Conservation (phyloP, 345 rosid species). For the Gossypium arboreum region DNA sequence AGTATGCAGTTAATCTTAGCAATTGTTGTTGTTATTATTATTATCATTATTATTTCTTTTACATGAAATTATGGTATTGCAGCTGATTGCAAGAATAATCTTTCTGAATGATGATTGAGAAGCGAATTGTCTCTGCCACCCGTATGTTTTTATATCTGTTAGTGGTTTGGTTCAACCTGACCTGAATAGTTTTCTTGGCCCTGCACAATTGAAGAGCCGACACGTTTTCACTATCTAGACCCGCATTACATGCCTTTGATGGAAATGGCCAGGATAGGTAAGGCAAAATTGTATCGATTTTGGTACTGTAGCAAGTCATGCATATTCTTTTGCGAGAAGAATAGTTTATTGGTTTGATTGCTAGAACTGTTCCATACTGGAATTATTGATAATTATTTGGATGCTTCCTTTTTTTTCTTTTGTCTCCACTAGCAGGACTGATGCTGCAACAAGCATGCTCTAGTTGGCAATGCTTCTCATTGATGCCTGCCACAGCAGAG, state of each 20-base stretch:
- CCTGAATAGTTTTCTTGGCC: neutral
- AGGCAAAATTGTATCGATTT: slow-evolving; percentile 15
- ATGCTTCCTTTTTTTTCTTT: neutral
- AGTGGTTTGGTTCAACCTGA: neutral
- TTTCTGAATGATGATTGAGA: neutral
- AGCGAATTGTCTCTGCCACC: neutral
- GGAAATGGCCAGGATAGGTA: neutral
- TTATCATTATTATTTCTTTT: neutral
- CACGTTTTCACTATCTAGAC: neutral
- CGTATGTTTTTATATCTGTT: neutral
- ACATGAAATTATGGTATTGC: neutral
- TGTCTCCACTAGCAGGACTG: slow-evolving; percentile 23
- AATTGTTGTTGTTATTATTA: neutral
- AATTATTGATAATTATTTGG: slow-evolving; percentile 25
- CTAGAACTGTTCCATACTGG: slow-evolving; percentile 6
- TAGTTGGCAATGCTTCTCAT: too few relatives aligned
- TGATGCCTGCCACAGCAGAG: neutral
- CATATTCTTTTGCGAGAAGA: neutral
- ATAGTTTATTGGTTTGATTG: neutral
- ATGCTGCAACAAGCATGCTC: neutral
- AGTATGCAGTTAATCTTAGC: neutral
- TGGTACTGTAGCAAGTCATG: neutral
- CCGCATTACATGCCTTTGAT: neutral
- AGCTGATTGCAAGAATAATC: neutral
- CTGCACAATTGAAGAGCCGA: neutral